These are phyloP conservation scores for Striga asiatica DNA, from an alignment of 257 asterid species.

Conservation along the genomic window DNA sequence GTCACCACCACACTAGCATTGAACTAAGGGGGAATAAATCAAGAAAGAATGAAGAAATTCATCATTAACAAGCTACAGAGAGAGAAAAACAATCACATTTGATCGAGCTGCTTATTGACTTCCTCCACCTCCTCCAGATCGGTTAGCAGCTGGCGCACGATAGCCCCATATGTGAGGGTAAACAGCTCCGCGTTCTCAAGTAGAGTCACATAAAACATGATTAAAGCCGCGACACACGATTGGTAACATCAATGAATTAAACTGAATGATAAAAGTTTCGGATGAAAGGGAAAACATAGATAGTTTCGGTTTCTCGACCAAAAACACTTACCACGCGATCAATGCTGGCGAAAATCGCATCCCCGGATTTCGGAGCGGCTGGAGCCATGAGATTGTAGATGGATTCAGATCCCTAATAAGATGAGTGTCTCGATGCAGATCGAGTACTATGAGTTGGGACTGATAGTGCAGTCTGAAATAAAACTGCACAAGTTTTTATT, in stretches of 20 bases:
- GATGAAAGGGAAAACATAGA: neutral
- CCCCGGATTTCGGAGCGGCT: slow-evolving; percentile 46
- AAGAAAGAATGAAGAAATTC: neutral
- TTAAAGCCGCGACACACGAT: neutral
- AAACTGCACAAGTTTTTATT: no score
- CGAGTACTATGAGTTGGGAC: no score
- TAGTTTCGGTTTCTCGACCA: neutral
- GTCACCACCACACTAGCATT: neutral
- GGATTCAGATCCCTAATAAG: no score
- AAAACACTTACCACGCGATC: slow-evolving; percentile 41
- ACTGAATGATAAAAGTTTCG: neutral
- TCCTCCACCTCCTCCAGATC: slow-evolving; percentile 99
- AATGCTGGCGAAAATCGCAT: slow-evolving; percentile 42
- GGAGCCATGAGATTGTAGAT: slow-evolving; percentile 42
- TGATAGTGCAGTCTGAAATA: no score
- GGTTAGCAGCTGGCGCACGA: slow-evolving; percentile 86
- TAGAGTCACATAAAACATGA: neutral
- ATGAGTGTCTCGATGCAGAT: no score
- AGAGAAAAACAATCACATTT: slow-evolving; percentile 37
- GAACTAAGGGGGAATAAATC: neutral
- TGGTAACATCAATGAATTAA: neutral
- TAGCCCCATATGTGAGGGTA: slow-evolving; percentile 87
- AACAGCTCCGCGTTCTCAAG: slow-evolving; percentile 79
- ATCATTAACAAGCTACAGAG: no score
- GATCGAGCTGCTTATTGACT: slow-evolving; percentile 95